Evolutionary conservation across 163 green algal genomes (phyloP).

Genomic region (Coccomyxa subellipsoidea): DNA sequence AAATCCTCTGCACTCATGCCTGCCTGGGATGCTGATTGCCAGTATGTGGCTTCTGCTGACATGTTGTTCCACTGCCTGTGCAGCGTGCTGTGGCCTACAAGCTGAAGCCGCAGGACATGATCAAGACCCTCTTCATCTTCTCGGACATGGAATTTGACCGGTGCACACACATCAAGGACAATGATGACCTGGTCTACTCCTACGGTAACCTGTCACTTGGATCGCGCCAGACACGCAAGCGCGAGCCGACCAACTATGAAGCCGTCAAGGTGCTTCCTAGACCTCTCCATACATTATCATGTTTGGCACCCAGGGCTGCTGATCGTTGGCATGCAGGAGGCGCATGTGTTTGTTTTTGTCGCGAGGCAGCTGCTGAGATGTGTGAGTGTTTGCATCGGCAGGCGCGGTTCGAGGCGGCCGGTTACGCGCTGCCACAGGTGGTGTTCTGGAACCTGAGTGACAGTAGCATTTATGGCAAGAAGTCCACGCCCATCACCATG

Average conservation of each 20-base stretch:
- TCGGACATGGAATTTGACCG: constrained; percentile 40
- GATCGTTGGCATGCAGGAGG: too few relatives aligned
- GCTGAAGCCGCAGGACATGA: constrained; percentile 26
- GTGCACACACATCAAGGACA: not conserved
- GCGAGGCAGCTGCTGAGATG: too few relatives aligned
- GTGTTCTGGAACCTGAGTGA: constrained; percentile 38
- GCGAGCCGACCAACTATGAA: too few relatives aligned
- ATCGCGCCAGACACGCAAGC: not conserved
- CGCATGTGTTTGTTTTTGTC: too few relatives aligned
- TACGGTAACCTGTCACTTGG: not conserved
- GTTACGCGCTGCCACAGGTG: constrained; percentile 35
- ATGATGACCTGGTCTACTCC: not conserved
- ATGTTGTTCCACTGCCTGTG: too few relatives aligned
- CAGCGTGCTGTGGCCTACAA: constrained; percentile 15
- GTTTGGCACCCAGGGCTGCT: too few relatives aligned
- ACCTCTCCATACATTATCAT: too few relatives aligned
- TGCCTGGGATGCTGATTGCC: too few relatives aligned
- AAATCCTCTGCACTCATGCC: too few relatives aligned
- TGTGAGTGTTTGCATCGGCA: too few relatives aligned
- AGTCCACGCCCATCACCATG: constrained; percentile 22
- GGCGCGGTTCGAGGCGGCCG: constrained; percentile 21
- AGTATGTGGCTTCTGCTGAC: too few relatives aligned
- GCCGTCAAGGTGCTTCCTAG: too few relatives aligned
- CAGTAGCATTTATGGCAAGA: not conserved
- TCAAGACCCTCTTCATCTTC: constrained; percentile 32